Conservation (phyloP, 1,139 yeast species). For the Geotrichum fermentans region DNA sequence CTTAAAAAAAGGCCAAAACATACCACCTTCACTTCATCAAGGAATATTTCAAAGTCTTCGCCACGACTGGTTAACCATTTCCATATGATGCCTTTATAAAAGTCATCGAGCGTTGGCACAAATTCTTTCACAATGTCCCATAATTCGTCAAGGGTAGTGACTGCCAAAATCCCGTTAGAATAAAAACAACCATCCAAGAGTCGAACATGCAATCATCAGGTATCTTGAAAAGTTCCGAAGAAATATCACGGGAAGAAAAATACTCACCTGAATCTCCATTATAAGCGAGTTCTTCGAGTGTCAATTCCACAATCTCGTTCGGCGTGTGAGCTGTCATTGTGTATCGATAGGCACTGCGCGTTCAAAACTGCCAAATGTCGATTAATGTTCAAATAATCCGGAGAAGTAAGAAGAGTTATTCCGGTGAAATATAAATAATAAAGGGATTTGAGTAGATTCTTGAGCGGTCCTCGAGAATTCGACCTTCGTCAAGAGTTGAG, state of each 20-base stretch:
- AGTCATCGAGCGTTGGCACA: conserved; percentile 28
- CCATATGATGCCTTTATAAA: conserved; percentile 31
- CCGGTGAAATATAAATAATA: too few species aligned
- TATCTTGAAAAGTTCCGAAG: not conserved
- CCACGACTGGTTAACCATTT: conserved; percentile 30
- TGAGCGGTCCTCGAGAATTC: too few species aligned
- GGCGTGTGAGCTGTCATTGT: conserved; percentile 27
- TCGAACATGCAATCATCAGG: conserved; percentile 20
- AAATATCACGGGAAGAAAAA: not conserved
- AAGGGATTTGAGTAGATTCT: too few species aligned
- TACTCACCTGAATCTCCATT: conserved; percentile 36
- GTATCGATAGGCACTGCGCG: not conserved
- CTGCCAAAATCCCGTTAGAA: conserved; percentile 23
- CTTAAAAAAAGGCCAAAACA: not conserved
- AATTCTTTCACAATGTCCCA: conserved; percentile 30
- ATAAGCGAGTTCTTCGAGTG: conserved; percentile 34
- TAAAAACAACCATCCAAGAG: conserved; percentile 5
- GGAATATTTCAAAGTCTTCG: conserved; percentile 27
- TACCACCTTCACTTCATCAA: conserved; percentile 18
- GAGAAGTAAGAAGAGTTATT: not conserved
- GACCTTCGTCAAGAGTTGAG: too few species aligned
- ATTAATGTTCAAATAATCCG: too few species aligned
- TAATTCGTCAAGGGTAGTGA: conserved; percentile 31
- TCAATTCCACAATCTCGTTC: conserved; percentile 32
- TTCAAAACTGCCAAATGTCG: too few species aligned